phyloP scores from a whole-genome alignment of 768 basidiomycete genomes.

The Suillus alpinus region DNA sequence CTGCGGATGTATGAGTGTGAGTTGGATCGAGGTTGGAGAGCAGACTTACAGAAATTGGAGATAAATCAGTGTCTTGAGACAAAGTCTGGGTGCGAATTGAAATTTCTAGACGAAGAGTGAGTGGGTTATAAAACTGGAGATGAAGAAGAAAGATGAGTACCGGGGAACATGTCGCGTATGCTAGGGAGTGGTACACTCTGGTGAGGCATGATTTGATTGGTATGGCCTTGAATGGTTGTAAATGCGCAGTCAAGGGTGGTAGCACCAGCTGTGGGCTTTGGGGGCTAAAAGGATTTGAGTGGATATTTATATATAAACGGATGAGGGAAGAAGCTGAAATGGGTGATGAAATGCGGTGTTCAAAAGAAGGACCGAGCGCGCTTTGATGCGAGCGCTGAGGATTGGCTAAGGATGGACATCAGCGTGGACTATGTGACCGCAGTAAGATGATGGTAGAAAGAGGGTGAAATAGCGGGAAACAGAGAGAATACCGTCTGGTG shows the following conservation, averaged over 20 bases:
- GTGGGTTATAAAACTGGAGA: not conserved
- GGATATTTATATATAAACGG: conserved; percentile 15
- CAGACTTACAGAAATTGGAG: not conserved
- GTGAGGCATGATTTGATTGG: conserved; percentile 19
- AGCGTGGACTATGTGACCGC: conserved; percentile 17
- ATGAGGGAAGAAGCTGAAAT: conserved; percentile 6
- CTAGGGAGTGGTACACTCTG: conserved; percentile 40
- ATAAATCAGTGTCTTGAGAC: not conserved
- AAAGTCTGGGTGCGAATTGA: not conserved
- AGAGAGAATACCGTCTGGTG: not conserved
- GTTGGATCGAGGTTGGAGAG: too few relatives aligned
- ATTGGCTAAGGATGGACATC: conserved; percentile 21
- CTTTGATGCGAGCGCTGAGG: conserved; percentile 16
- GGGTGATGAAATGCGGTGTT: conserved; percentile 18
- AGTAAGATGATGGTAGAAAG: conserved; percentile 7
- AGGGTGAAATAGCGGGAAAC: conserved; percentile 15
- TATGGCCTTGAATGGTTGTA: not conserved
- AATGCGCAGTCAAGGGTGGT: not conserved
- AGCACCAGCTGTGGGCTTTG: not conserved
- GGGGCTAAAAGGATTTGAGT: conserved; percentile 8
- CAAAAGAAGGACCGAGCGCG: conserved; percentile 18
- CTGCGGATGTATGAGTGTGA: not conserved
- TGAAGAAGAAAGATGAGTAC: conserved; percentile 23
- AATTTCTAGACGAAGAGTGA: not conserved
- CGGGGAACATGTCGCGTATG: conserved; percentile 56